These are phyloP conservation scores for Geotrichum candidum DNA, from an alignment of 1,139 yeast genomes.

Conservation along the genomic window DNA sequence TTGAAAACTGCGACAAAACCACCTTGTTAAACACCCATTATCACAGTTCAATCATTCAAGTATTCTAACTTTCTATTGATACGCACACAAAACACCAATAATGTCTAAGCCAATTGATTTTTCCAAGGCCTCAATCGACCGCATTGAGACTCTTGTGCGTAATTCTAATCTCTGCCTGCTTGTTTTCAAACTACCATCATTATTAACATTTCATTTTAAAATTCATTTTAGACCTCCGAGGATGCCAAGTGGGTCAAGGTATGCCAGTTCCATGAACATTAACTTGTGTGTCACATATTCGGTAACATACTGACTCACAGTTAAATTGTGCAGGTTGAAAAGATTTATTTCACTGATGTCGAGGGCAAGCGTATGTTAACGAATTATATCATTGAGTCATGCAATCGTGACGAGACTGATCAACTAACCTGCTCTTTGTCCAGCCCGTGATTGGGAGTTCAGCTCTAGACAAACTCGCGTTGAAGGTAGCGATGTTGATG, in stretches of 20 bases:
- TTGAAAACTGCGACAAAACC: too few species aligned
- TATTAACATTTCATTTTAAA: not conserved
- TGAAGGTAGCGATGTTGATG: conserved; percentile 63
- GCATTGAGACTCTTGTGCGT: conserved; percentile 31
- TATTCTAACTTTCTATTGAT: not conserved
- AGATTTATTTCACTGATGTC: conserved; percentile 50
- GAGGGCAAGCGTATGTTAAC: conserved; percentile 26
- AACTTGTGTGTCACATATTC: not conserved
- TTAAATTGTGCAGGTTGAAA: conserved; percentile 35
- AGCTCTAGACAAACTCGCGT: conserved; percentile 79
- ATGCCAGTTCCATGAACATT: conserved; percentile 23
- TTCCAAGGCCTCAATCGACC: conserved; percentile 34
- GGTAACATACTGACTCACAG: not conserved
- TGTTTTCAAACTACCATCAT: not conserved
- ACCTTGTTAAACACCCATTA: not conserved
- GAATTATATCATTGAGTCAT: too few species aligned
- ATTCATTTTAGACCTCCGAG: conserved; percentile 26
- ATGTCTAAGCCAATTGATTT: conserved; percentile 20
- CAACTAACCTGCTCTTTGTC: not conserved
- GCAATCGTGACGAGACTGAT: too few species aligned
- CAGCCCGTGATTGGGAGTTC: conserved; percentile 77
- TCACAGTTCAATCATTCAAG: not conserved
- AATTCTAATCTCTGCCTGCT: not conserved
- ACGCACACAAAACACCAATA: not conserved
- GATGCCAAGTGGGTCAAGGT: conserved; percentile 58